Conservation (phyloP, 2,329 filamentous ascomycete genomes). For the Aspergillus arachidicola region DNA sequence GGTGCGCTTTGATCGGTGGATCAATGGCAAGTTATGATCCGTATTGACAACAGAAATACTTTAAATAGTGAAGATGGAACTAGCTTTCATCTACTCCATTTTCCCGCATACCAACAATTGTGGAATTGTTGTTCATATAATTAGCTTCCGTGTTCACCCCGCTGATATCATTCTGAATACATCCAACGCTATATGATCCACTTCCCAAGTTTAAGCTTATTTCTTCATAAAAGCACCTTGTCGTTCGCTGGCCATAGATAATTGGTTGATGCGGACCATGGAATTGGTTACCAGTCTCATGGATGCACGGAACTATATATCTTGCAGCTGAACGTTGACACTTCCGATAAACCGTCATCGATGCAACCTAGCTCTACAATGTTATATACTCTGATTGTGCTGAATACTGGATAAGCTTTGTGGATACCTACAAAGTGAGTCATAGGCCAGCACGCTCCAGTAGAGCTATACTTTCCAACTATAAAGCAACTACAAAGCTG, state of each 20-base stretch:
- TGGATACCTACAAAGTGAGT: no score
- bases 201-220: background rate
- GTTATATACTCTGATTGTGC: no score
- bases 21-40: slow-evolving; percentile 14
- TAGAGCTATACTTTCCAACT: background rate
- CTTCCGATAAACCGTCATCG: no score
- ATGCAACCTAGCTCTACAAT: no score
- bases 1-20: slow-evolving; percentile 35
- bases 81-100: no score
- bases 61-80: background rate
- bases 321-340: no score
- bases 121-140: background rate
- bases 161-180: background rate
- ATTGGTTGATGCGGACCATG: background rate
- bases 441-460: background rate
- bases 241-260: no score
- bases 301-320: no score
- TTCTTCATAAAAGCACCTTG: background rate
- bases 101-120: no score
- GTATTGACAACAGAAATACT: background rate
- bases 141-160: background rate
- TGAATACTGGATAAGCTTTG: no score
- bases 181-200: background rate
- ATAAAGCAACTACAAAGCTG: no score
- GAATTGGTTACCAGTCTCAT: background rate